phyloP scores from a whole-genome alignment of 305 asterid species.

The Fraxinus sp. region DNA sequence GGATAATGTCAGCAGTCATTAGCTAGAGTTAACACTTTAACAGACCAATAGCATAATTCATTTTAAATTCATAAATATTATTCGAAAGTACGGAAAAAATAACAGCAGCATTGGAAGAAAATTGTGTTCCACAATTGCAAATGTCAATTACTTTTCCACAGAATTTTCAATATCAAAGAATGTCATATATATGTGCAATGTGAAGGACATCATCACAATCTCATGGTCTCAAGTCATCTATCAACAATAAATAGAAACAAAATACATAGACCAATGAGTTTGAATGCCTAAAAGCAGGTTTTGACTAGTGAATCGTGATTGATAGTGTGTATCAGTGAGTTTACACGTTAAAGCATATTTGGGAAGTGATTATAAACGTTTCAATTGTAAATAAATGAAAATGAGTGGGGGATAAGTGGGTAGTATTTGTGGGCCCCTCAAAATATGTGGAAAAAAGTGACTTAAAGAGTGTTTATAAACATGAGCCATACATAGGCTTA shows the following conservation, averaged over 20 bases:
- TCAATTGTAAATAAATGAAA: not conserved
- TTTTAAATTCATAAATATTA: conserved; percentile 6
- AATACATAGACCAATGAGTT: not conserved
- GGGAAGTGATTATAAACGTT: not conserved
- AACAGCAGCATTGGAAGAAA: not conserved
- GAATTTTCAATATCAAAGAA: not conserved
- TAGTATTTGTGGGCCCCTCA: not conserved
- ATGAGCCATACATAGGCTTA: not conserved
- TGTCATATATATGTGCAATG: not conserved
- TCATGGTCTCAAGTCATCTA: not conserved
- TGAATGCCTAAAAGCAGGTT: not conserved
- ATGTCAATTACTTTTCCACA: not conserved
- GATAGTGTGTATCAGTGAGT: not conserved
- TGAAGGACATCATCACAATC: not conserved
- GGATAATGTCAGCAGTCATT: conserved; percentile 18
- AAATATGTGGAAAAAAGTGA: not conserved
- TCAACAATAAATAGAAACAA: not conserved
- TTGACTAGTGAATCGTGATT: not conserved
- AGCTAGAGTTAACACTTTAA: not conserved
- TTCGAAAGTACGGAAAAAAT: not conserved
- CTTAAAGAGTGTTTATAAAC: not conserved
- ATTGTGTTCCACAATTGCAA: not conserved
- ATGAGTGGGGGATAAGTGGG: not conserved
- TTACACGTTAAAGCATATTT: not conserved
- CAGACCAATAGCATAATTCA: not conserved